Evolutionary conservation across 2,329 filamentous ascomycete species (phyloP).

Genomic region (Dactylellina sp.): DNA sequence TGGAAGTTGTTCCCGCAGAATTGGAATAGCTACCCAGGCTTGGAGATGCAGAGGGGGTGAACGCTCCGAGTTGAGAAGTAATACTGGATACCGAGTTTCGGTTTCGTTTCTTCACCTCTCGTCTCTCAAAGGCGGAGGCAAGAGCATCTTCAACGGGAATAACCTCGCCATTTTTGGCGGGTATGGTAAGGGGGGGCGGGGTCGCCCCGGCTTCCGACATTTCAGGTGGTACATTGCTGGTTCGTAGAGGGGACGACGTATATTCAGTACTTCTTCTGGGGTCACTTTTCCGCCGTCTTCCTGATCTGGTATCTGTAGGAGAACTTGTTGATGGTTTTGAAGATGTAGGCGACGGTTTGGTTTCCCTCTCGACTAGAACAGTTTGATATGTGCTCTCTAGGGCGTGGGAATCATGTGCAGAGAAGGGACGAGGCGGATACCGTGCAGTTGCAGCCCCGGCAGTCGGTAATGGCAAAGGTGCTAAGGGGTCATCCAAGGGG

Average conservation of each 20-base stretch:
- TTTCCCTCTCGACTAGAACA: slow-evolving; percentile 64
- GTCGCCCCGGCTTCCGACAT: slow-evolving; percentile 50
- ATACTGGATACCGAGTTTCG: slow-evolving; percentile 53
- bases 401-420: slow-evolving; percentile 79
- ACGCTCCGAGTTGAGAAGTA: slow-evolving; percentile 27
- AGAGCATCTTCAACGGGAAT: slow-evolving; percentile 19
- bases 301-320: slow-evolving; percentile 26
- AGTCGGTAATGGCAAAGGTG: slow-evolving; percentile 70
- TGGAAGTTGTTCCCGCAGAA: slow-evolving; percentile 51
- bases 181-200: slow-evolving; percentile 35
- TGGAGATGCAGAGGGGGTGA: slow-evolving; percentile 44
- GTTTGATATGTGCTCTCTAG: slow-evolving; percentile 81
- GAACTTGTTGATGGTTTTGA: slow-evolving; percentile 30
- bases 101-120: slow-evolving; percentile 35
- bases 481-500: slow-evolving; percentile 89
- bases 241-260: slow-evolving; percentile 50
- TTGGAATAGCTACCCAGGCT: slow-evolving; percentile 51
- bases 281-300: slow-evolving; percentile 47
- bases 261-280: slow-evolving; percentile 50
- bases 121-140: slow-evolving; percentile 20
- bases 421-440: slow-evolving; percentile 79
- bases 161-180: slow-evolving; percentile 15
- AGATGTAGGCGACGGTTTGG: slow-evolving; percentile 35
- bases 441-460: slow-evolving; percentile 69
- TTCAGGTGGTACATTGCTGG: slow-evolving; percentile 52